phyloP scores from a whole-genome alignment of 2,329 filamentous ascomycete species.

The Alternaria brassicae region DNA sequence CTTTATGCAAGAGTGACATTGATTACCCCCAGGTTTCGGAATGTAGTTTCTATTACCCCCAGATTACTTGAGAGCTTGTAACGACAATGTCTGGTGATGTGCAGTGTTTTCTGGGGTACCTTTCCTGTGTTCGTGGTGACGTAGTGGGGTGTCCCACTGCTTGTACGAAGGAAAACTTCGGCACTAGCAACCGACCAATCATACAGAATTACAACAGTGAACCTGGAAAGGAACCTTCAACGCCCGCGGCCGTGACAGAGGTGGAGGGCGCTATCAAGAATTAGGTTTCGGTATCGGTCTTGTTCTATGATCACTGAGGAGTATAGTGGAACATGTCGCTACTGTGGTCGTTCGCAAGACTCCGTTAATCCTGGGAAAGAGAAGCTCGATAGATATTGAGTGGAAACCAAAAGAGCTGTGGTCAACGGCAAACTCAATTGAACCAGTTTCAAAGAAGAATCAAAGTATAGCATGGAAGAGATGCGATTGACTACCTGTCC shows the following conservation, averaged over 20 bases:
- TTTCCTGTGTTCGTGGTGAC: slow-evolving; percentile 25
- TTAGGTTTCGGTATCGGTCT: background rate
- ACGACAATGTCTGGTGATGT: slow-evolving; percentile 31
- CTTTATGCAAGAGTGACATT: slow-evolving; percentile 19
- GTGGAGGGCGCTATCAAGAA: background rate
- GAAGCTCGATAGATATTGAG: background rate
- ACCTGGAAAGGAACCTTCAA: background rate
- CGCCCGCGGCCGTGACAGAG: background rate
- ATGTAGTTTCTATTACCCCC: slow-evolving; percentile 39
- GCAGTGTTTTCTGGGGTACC: slow-evolving; percentile 20
- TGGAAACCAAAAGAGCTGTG: background rate
- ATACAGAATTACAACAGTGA: slow-evolving; percentile 1
- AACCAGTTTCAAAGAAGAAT: too few species aligned
- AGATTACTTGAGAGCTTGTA: slow-evolving; percentile 36
- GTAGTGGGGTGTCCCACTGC: slow-evolving; percentile 18
- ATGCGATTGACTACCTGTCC: background rate
- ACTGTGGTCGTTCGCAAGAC: background rate
- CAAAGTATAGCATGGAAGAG: background rate
- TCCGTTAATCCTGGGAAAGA: background rate
- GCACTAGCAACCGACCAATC: slow-evolving; percentile 27
- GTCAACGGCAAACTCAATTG: background rate
- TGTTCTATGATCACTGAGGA: background rate
- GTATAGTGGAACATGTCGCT: background rate
- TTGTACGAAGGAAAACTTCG: slow-evolving; percentile 25
- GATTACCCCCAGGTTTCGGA: slow-evolving; percentile 27